A percentile compares a stretch with the other conserved stretches of the same genome.
Conservation (phyloP, 768 basidiomycete species). For the Suillus occidentalis region DNA sequence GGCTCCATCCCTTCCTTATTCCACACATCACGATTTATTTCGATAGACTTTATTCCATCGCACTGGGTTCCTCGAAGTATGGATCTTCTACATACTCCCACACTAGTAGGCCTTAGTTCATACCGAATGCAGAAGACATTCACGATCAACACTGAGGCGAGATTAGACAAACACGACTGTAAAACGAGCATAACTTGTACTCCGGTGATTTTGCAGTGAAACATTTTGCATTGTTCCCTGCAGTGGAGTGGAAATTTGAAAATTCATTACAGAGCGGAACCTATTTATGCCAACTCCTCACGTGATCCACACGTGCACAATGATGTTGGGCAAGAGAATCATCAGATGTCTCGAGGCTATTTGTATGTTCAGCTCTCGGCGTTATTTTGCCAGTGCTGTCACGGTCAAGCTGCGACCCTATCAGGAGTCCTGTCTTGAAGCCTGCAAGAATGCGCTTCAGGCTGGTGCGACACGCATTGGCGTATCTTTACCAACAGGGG, state of each 20-base stretch:
- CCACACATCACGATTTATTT: constrained; percentile 24
- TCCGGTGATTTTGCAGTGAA: too few relatives aligned
- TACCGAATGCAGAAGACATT: constrained; percentile 18
- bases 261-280: too few relatives aligned
- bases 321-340: not conserved
- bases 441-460: constrained; percentile 70
- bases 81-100: constrained; percentile 23
- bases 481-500: constrained; percentile 82
- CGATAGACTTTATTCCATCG: constrained; percentile 36
- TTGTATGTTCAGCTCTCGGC: constrained; percentile 5
- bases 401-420: constrained; percentile 68
- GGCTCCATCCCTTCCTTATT: constrained; percentile 32
- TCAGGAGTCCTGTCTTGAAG: constrained; percentile 76
- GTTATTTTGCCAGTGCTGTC: constrained; percentile 8
- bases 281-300: not conserved
- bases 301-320: not conserved
- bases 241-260: too few relatives aligned
- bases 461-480: constrained; percentile 75
- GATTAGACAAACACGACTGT: not conserved
- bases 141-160: not conserved
- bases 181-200: too few relatives aligned
- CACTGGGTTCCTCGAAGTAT: constrained; percentile 21
- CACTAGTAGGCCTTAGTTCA: constrained; percentile 20
- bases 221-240: too few relatives aligned
- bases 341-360: not conserved